Base-by-base conservation (phyloP, 1,139 yeast genomes). In the Blastobotrys petasosporus region DNA sequence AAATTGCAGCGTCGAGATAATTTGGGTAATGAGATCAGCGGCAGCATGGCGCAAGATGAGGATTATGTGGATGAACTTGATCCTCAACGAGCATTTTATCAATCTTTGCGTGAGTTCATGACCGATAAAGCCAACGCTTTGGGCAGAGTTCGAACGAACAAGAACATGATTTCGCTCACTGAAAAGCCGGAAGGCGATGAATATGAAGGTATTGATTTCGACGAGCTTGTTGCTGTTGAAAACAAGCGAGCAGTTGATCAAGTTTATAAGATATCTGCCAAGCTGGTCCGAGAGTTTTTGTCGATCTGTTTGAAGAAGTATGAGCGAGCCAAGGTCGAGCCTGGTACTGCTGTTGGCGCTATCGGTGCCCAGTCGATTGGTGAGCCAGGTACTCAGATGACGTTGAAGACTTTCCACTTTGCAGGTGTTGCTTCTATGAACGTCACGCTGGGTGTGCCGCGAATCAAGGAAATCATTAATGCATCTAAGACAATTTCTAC, bases 391-490 rank as follows among this genome's bases (percentile, higher is more conserved):
- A 92, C 98, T 1, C 98, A 92, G 68, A 92, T 92, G 98, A 92
- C 98, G 8, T 76, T 92, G 68, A 92, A 92, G 69, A 92, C 98
- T 61, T 92, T 92, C 86, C 98, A 92, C 73, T 92, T 92, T 75
- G 98, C 98, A 59, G 98, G 98, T 74, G 98, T 92, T 50, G 98
- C 98, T 30, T 85, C 96, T 41, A 92, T 92, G 98, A 92, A 92
- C 71, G 95, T 92, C 56, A 92, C 98, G 0, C 77, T 92, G 57
- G 98, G 98, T 78, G 98, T 92, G 41, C 98, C 98, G 35, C 96
- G 98, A 76, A 92, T 92, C 63, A 92, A 92, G 69, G 99, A 92
- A 74, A 92, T 92, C 64, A 92, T 92, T 64, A 94, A 92, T 67
- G 99, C 98, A 1, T 86, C 97, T 15, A 94, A 94, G 65, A 79